Evolutionary conservation across 2,329 filamentous ascomycete genomes (phyloP), one percentile per base, ranked within the genome.

Genomic region (Didymella keratinophila): DNA sequence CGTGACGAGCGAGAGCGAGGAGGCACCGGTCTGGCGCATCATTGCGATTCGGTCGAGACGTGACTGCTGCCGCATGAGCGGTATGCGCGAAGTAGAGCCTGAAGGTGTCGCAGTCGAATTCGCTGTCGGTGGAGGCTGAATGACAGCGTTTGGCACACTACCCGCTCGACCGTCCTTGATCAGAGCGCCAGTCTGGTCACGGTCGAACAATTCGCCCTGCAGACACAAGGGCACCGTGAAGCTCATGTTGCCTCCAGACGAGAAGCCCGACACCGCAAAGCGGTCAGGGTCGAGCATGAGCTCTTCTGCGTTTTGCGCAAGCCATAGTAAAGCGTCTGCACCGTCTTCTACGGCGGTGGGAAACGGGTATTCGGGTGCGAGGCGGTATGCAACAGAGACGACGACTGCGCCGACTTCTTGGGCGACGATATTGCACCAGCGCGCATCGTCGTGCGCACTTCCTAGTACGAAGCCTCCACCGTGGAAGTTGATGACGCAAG

Each of bases 301-400:
- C 50, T 86, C 83, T 4, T 79, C 75, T 0, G 85, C 84, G 66
- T 88, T 78, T 28, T 81, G 74, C 32, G 84, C 81, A 5, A 88
- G 78, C 72, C 85, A 87, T 5, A 87, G 75, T 20, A 89, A 75
- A 1, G 86, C 84, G 57, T 87, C 85, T 7, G 86, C 86, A 20
- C 86, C 85, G 61, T 89, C 86, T 63, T 89, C 86, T 2, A 88
- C 86, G 0, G 86, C 85, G 0, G 83, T 85, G 2, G 86, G 86
- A 64, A 88, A 89, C 0, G 86, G 85, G 59, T 82, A 76, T 68
- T 88, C 86, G 3, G 86, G 86, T 0, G 86, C 86, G 18, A 83
- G 80, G 16, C 86, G 81, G 67, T 89, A 89, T 56, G 84, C 83
- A 54, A 89, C 86, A 58, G 81, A 84, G 55, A 87, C 83, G 20